Percentiles rank a stretch among this genome's conserved stretches.
Evolutionary conservation across 495 filamentous ascomycete species (phyloP).

Genomic region (Penicillium alfredii): DNA sequence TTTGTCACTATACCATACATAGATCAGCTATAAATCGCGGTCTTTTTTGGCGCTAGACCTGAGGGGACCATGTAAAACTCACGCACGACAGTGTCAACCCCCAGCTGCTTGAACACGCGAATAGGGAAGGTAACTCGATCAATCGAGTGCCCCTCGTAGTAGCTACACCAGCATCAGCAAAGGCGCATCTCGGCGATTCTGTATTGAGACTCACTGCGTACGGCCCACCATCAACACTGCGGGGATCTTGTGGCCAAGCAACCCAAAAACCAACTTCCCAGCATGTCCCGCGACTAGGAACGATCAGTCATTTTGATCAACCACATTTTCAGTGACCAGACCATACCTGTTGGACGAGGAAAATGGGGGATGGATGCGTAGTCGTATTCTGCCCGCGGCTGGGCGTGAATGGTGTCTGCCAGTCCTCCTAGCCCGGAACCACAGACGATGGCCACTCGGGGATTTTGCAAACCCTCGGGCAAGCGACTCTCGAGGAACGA

Average conservation of each 20-base stretch:
- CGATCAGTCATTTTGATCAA: too few relatives aligned
- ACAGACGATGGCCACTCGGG: slow-evolving; percentile 64
- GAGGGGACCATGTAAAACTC: slow-evolving; percentile 16
- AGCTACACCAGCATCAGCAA: slow-evolving; percentile 41
- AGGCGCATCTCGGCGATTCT: background rate
- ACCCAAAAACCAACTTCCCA: slow-evolving; percentile 67
- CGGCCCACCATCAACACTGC: slow-evolving; percentile 69
- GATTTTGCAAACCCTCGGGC: slow-evolving; percentile 43
- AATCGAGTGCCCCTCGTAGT: slow-evolving; percentile 71
- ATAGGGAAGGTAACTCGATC: slow-evolving; percentile 63
- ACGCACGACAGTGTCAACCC: slow-evolving; percentile 60
- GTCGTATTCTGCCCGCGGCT: slow-evolving; percentile 49
- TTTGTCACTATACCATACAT: slow-evolving; percentile 64
- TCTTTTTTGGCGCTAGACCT: slow-evolving; percentile 1
- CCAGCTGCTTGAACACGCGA: slow-evolving; percentile 63
- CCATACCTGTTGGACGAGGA: slow-evolving; percentile 57
- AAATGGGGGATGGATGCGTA: slow-evolving; percentile 64
- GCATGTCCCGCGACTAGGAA: slow-evolving; percentile 64
- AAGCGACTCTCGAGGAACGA: slow-evolving; percentile 32
- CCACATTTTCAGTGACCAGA: slow-evolving; percentile 1
- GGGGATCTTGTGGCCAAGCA: slow-evolving; percentile 51
- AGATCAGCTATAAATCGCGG: slow-evolving; percentile 14
- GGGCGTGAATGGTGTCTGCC: slow-evolving; percentile 49
- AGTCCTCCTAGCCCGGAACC: slow-evolving; percentile 68
- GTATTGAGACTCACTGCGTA: slow-evolving; percentile 56